Evolutionary conservation across 192 early-diverging fungal genomes (phyloP).

Genomic region (Backusella circina): DNA sequence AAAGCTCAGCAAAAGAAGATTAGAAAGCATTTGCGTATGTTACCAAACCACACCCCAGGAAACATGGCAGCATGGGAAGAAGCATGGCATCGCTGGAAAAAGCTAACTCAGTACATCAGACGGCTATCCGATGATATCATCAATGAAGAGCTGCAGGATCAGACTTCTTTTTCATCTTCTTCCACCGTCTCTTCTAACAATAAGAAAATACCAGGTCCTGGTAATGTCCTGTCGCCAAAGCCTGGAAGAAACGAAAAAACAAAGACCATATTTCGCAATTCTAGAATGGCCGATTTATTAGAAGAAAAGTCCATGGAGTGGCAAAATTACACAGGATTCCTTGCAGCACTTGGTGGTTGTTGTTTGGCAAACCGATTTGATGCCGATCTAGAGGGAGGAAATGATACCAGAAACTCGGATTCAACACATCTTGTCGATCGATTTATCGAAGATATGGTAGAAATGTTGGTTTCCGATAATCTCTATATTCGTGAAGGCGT

Average conservation of each 20-base stretch:
- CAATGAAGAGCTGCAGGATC: background rate
- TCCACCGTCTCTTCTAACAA: background rate
- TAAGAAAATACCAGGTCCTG: background rate
- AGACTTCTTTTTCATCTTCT: background rate
- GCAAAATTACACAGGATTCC: constrained; percentile 77
- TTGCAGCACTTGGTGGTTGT: constrained; percentile 73
- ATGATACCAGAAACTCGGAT: background rate
- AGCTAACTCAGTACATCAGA: constrained; percentile 35
- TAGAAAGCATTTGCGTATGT: constrained; percentile 55
- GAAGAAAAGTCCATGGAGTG: constrained; percentile 46
- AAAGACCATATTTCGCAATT: background rate
- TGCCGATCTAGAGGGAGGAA: background rate
- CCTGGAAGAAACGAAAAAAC: background rate
- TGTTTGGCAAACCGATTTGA: constrained; percentile 34
- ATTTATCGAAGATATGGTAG: constrained; percentile 71
- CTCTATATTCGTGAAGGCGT: constrained; percentile 70
- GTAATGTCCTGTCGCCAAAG: background rate
- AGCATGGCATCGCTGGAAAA: constrained; percentile 67
- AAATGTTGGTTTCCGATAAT: constrained; percentile 69
- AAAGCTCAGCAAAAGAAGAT: constrained; percentile 72
- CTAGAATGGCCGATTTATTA: background rate
- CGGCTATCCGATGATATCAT: constrained; percentile 12
- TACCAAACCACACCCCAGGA: constrained; percentile 60
- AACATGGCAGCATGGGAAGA: constrained; percentile 81
- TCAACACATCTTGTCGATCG: constrained; percentile 48